Base-by-base conservation (phyloP, 495 filamentous ascomycete genomes). In the Lophiostoma macrostomum region DNA sequence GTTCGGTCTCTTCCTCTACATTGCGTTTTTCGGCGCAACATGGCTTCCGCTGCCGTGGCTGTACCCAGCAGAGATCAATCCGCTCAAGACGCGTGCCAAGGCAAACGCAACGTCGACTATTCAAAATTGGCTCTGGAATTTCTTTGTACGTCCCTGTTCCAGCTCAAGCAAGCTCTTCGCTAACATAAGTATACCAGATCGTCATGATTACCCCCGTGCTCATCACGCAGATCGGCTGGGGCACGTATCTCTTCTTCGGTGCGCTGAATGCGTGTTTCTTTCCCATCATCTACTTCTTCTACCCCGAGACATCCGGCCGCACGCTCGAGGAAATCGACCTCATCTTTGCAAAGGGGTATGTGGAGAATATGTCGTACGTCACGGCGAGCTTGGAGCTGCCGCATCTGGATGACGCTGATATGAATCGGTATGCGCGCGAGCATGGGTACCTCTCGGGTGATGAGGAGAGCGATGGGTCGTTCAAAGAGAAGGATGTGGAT, bases 331-430 rank as follows among this genome's bases (percentile, higher is more conserved):
- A 70, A 52, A 68, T 70, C 25, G 67, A 70, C 37, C 27, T 63
- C 18, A 61, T 70, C 43, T 70, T 68, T 20, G 64, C 64, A 24
- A 90, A 91, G 75, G 87, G 86, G 2, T 80, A 80, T 60, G 66
- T 71, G 20, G 88, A 91, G 69, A 82, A 86, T 2, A 90, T 87
- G 5, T 80, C 76, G 40, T 90, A 89, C 50, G 85, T 94, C 32
- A 72, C 69, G 50, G 88, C 86, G 0, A 74, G 84, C 12, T 68
- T 81, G 53, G 80, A 91, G 43, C 70, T 94, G 52, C 87, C 87
- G 4, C 74, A 79, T 38, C 73, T 91, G 20, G 69, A 73, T 14
- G 77, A 80, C 2, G n/a, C n/a, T n/a, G n/a, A n/a, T n/a, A n/a
- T n/a, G n/a, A n/a, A n/a, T n/a, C n/a, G n/a, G n/a, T n/a, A n/a